These are phyloP conservation scores for Apiospora kogelbergensis DNA, from an alignment of 2,329 filamentous ascomycete species.

Conservation along the genomic window DNA sequence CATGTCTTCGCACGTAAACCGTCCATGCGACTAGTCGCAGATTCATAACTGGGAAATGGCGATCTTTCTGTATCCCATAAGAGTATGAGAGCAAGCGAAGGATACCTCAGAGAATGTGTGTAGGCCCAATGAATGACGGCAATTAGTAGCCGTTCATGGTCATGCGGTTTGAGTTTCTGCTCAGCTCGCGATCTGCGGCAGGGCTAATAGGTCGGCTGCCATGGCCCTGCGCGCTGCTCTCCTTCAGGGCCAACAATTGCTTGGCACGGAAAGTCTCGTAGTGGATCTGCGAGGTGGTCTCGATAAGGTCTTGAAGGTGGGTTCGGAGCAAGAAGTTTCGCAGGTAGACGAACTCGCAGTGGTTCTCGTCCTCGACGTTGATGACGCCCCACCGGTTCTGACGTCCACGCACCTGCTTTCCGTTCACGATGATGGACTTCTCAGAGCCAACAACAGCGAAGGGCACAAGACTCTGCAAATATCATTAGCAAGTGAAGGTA, in stretches of 20 bases:
- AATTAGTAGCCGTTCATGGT: slow-evolving; percentile 97
- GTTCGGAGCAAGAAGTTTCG: slow-evolving; percentile 98
- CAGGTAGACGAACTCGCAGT: slow-evolving; percentile 99
- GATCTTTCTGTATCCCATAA: background rate
- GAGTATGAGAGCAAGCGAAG: background rate
- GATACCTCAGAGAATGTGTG: slow-evolving; percentile 1
- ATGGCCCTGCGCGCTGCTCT: slow-evolving; percentile 84
- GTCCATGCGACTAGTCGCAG: slow-evolving; percentile 18
- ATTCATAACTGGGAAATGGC: slow-evolving; percentile 20
- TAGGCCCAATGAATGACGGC: background rate
- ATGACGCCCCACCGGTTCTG: slow-evolving; percentile 99
- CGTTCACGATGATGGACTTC: slow-evolving; percentile 95
- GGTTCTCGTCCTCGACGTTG: slow-evolving; percentile 98
- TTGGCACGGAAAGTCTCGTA: slow-evolving; percentile 99
- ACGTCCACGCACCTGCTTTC: slow-evolving; percentile 94
- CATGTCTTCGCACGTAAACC: slow-evolving; percentile 17
- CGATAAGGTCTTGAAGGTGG: slow-evolving; percentile 97
- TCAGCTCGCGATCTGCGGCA: slow-evolving; percentile 89
- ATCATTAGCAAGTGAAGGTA: slow-evolving; percentile 31
- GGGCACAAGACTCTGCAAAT: slow-evolving; percentile 77
- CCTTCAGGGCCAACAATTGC: slow-evolving; percentile 96
- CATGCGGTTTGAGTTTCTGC: slow-evolving; percentile 94
- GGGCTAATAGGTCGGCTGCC: slow-evolving; percentile 93
- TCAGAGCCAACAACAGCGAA: slow-evolving; percentile 98
- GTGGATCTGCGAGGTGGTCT: slow-evolving; percentile 99